These are phyloP conservation scores for Citrus glauca DNA, from an alignment of 345 rosid species.

Conservation along the genomic window DNA sequence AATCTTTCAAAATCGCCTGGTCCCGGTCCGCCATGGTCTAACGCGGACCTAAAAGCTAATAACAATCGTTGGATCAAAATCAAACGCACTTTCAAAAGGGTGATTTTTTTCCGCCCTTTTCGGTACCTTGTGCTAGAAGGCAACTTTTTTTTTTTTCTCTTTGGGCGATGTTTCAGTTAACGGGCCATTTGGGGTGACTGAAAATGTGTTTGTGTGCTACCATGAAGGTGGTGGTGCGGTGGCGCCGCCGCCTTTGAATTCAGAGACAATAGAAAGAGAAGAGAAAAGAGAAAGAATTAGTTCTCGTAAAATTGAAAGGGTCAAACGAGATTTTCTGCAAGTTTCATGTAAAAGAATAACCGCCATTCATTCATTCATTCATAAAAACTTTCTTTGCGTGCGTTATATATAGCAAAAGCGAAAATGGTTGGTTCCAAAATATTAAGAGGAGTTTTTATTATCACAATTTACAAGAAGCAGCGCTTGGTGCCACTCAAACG, in stretches of 20 bases:
- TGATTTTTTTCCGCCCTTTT: too few species aligned
- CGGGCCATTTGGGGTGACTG: background rate
- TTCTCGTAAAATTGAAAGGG: slow-evolving; percentile 15
- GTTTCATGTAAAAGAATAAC: background rate
- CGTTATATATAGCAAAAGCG: slow-evolving; percentile 14
- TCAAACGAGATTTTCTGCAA: slow-evolving; percentile 33
- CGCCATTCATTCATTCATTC: background rate
- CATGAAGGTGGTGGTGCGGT: background rate
- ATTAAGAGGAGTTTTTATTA: background rate
- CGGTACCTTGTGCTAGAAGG: background rate
- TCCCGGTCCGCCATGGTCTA: slow-evolving; percentile 53
- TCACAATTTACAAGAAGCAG: background rate
- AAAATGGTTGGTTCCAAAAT: slow-evolving; percentile 7
- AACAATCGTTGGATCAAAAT: background rate
- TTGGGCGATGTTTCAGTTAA: background rate
- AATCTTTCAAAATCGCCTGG: slow-evolving; percentile 45
- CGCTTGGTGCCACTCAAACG: background rate
- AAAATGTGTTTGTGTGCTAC: background rate
- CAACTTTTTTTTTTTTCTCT: background rate
- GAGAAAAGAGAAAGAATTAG: slow-evolving; percentile 8
- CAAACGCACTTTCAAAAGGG: background rate
- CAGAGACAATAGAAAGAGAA: slow-evolving; percentile 17
- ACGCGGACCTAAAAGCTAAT: slow-evolving; percentile 28
- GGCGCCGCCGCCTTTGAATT: slow-evolving; percentile 32
- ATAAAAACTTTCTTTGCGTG: background rate